Evolutionary conservation across 2,329 filamentous ascomycete genomes (phyloP).

Genomic region (Cladosporium phlei): DNA sequence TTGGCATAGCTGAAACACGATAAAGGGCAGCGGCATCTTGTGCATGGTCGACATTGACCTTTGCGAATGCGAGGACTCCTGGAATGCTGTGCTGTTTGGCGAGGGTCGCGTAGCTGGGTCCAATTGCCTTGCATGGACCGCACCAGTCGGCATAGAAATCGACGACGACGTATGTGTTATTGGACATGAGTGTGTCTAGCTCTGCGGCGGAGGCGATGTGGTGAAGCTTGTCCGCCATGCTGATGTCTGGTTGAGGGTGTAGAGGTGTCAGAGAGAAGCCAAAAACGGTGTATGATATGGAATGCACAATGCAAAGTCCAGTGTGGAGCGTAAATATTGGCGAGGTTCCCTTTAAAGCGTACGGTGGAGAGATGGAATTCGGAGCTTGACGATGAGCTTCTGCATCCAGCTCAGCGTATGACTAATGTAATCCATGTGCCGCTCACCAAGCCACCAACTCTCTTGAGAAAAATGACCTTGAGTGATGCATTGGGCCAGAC

Average conservation of each 20-base stretch:
- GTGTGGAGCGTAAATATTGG: neutral
- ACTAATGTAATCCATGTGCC: slow-evolving; percentile 6
- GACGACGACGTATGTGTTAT: slow-evolving; percentile 48
- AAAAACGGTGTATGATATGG: neutral
- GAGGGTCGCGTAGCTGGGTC: slow-evolving; percentile 64
- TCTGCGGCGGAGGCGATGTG: slow-evolving; percentile 4
- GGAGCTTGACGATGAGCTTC: slow-evolving; percentile 7
- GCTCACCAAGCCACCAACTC: slow-evolving; percentile 1
- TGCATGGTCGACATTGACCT: slow-evolving; percentile 84
- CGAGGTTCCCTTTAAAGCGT: neutral
- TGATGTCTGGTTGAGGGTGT: slow-evolving; percentile 2
- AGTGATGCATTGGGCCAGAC: neutral
- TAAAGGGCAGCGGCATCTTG: slow-evolving; percentile 71
- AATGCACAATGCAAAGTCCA: slow-evolving; percentile 1
- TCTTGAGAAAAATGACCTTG: neutral
- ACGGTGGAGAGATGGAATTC: slow-evolving; percentile 2
- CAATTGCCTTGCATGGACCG: slow-evolving; percentile 88
- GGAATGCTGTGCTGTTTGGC: slow-evolving; percentile 6
- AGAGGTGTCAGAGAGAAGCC: neutral
- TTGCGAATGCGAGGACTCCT: slow-evolving; percentile 60
- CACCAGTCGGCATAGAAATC: slow-evolving; percentile 91
- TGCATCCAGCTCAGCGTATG: slow-evolving; percentile 5
- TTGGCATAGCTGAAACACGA: slow-evolving; percentile 84
- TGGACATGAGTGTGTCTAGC: slow-evolving; percentile 4
- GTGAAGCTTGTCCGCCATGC: slow-evolving; percentile 5